Evolutionary conservation across 306 rosid species (phyloP), one percentile per base, ranked within the genome.

Genomic region (Inga laurina): DNA sequence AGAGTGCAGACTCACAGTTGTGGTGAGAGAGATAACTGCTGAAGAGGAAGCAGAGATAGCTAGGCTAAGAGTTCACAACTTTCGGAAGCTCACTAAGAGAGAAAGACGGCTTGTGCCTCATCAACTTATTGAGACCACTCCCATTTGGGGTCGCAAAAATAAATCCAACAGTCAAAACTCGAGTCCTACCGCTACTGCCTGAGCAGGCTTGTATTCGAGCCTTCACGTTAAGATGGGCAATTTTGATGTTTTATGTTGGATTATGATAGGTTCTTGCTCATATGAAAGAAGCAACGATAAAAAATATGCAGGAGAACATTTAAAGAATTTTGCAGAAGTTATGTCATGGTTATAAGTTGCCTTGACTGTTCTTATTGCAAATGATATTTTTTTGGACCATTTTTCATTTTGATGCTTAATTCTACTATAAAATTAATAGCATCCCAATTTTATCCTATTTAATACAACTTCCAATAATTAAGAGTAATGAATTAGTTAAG

Each of bases 31-130:
- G 89, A 91, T 91, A 52, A 93, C 98, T 37, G 82, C 98, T 1
- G 93, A 92, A 71, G 98, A 95, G 85, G 98, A 95, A 82, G 95
- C 95, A 19, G 82, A 93, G 79, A 91, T 95, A 80, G 98, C 98
- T 22, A 91, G 89, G 89, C 88, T 95, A 41, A 93, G 74, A 85
- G 98, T 93, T 81, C 88, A 88, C 78, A 96, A 92, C 81, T 92
- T 86, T 48, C 79, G 81, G 84, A 96, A 91, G 91, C 92, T 90
- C 73, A 88, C 89, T 12, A 91, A 92, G 87, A 86, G 90, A 22
- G 94, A 96, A 85, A 82, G 79, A 10, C 88, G 86, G 75, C 98
- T 96, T 57, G 98, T 96, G 82, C 99, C 99, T 16, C 99, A 96
- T 85, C 81, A 89, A 84, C 97, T 93, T 83, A 93, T 96, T 22